These are phyloP conservation scores for Aschersonia sp. DNA, from an alignment of 2,329 filamentous ascomycete genomes.

Conservation along the genomic window DNA sequence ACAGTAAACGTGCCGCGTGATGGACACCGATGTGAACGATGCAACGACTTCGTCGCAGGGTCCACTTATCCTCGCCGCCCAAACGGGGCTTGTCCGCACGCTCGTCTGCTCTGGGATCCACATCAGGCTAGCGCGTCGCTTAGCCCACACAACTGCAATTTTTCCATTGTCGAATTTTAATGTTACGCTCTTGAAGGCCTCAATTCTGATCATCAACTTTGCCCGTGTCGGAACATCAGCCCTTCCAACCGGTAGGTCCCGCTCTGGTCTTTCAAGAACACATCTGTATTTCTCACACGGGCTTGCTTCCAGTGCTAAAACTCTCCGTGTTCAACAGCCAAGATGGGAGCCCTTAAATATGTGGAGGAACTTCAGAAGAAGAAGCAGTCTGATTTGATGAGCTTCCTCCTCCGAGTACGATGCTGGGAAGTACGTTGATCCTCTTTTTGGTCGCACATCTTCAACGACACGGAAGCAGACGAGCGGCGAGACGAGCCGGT, in stretches of 20 bases:
- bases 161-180: slow-evolving; percentile 8
- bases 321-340: slow-evolving; percentile 24
- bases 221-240: slow-evolving; percentile 10
- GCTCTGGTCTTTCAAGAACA: neutral
- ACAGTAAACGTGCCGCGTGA: too few species aligned
- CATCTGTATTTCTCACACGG: too few species aligned
- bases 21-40: too few species aligned
- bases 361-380: slow-evolving; percentile 99
- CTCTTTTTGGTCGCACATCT: slow-evolving; percentile 11
- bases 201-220: too few species aligned
- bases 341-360: slow-evolving; percentile 99
- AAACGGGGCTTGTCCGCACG: too few species aligned
- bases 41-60: too few species aligned
- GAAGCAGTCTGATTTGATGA: slow-evolving; percentile 99
- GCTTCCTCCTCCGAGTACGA: slow-evolving; percentile 98
- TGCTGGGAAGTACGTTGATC: slow-evolving; percentile 92
- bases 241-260: slow-evolving; percentile 21
- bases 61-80: too few species aligned
- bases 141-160: slow-evolving; percentile 24
- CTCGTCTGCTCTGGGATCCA: slow-evolving; percentile 5
- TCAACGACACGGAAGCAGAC: slow-evolving; percentile 18
- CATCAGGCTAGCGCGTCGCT: slow-evolving; percentile 17
- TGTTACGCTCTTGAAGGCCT: neutral
- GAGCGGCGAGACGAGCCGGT: slow-evolving; percentile 10
- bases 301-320: neutral